Evolutionary conservation across 2,329 filamentous ascomycete genomes (phyloP), one percentile per base, ranked within the genome.

Genomic region (Ploettnerulaceae sp.): DNA sequence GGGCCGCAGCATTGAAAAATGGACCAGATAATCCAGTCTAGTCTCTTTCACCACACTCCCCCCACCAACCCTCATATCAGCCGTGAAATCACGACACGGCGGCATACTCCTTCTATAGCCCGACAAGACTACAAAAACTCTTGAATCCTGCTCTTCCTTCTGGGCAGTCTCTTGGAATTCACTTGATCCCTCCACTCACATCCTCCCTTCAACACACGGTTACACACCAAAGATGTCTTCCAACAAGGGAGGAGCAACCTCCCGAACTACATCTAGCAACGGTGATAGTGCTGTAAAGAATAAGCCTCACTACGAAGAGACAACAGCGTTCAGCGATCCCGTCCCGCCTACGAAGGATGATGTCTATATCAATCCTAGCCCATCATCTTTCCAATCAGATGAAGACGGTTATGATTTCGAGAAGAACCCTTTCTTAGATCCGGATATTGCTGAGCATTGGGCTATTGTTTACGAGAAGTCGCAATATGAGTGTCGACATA

Each of bases 401-500:
- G 52, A 58, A 36, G 47, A 55, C 41, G 49, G 52, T 20, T 40
- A 34, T 4, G 25, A 17, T 1, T 41, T 53, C 28, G 35, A 29
- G 22, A 52, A 48, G 38, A 58, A 58, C 33, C 48, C 49, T 4
- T 60, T 60, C 31, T 29, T 53, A 18, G 58, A 61, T 45, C 59
- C 57, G 2, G 59, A 60, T 28, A 47, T 59, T n/a, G 50, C 40
- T 29, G 48, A 49, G 2, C 47, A 60, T 32, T 61, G 50, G 39
- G 43, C 39, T 22, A 36, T 14, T 6, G 45, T 59, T 6, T 60
- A 60, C 22, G 57, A 61, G 14, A 56, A 60, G 32, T 47, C 58
- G 3, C 34, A 53, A 20, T 61, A 61, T 44, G 58, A 61, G 48
- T 59, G 55, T 31, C 53, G 57, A 15, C 36, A 53, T 32, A 46